Conservation (phyloP, 495 filamentous ascomycete species). For the Entonaema liquescens region DNA sequence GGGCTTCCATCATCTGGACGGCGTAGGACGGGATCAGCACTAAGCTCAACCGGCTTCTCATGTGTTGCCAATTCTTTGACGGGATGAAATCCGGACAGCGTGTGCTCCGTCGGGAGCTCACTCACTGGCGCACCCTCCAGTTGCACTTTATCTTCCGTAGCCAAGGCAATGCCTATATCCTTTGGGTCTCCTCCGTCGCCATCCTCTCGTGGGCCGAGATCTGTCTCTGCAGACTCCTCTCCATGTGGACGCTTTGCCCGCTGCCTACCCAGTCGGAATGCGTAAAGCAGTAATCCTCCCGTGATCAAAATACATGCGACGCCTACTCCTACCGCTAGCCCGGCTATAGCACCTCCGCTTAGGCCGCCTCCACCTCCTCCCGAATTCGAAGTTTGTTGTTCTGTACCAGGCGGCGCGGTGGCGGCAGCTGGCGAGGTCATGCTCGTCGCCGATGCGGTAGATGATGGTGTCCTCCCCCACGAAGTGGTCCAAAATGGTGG, state of each 20-base stretch:
- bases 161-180: not conserved
- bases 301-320: conserved; percentile 22
- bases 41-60: conserved; percentile 37
- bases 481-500: not conserved
- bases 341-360: conserved; percentile 38
- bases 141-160: conserved; percentile 2
- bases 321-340: conserved; percentile 41
- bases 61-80: conserved; percentile 33
- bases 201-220: not conserved
- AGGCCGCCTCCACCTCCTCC: conserved; percentile 10
- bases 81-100: conserved; percentile 15
- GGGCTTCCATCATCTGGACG: conserved; percentile 8
- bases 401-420: not conserved
- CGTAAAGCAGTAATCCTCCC: conserved; percentile 26
- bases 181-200: not conserved
- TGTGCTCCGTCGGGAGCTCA: conserved; percentile 31
- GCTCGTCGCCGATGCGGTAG: not conserved
- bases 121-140: conserved; percentile 28
- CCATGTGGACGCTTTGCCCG: not conserved
- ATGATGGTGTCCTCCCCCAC: not conserved
- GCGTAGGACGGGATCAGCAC: conserved; percentile 19
- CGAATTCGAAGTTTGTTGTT: not conserved
- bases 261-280: conserved; percentile 33
- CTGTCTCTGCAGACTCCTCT: not conserved
- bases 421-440: not conserved